A percentile compares a stretch with the other conserved stretches of the same genome.
Evolutionary conservation across 352 stramenopile species (phyloP).

Genomic region (Phytopythium helicoides): DNA sequence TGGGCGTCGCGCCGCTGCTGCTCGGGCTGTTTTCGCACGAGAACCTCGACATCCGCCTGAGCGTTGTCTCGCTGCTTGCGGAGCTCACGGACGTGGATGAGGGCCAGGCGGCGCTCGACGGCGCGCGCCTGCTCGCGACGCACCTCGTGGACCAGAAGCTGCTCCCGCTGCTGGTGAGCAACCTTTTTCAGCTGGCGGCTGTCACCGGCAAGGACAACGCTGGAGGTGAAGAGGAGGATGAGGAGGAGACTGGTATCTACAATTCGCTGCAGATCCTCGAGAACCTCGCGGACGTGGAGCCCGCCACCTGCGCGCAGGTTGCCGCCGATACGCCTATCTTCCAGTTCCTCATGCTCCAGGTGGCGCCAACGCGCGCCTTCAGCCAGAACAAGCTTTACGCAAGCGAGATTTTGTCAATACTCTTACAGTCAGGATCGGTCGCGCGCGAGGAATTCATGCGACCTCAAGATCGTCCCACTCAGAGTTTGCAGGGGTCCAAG

Average conservation of each 20-base stretch:
- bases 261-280: constrained; percentile 81
- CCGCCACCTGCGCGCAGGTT: constrained; percentile 41
- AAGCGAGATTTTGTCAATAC: constrained; percentile 83
- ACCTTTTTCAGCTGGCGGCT: constrained; percentile 35
- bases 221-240: constrained; percentile 39
- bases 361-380: constrained; percentile 32
- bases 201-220: constrained; percentile 4
- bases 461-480: constrained; percentile 5
- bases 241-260: constrained; percentile 72
- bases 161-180: constrained; percentile 45
- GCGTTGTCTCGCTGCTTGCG: constrained; percentile 51
- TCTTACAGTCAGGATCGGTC: constrained; percentile 60
- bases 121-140: constrained; percentile 36
- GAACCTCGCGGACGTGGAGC: constrained; percentile 66
- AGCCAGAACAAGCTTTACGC: constrained; percentile 82
- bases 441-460: constrained; percentile 44
- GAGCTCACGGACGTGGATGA: constrained; percentile 78
- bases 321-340: constrained; percentile 49
- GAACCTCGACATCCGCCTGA: constrained; percentile 73
- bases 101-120: constrained; percentile 32
- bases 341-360: constrained; percentile 52
- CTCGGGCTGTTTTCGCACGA: constrained; percentile 79
- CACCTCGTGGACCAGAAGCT: constrained; percentile 65
- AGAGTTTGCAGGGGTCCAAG: neutral
- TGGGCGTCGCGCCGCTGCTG: constrained; percentile 63